phyloP scores from a whole-genome alignment of 768 basidiomycete species.

The Serendipita indica region DNA sequence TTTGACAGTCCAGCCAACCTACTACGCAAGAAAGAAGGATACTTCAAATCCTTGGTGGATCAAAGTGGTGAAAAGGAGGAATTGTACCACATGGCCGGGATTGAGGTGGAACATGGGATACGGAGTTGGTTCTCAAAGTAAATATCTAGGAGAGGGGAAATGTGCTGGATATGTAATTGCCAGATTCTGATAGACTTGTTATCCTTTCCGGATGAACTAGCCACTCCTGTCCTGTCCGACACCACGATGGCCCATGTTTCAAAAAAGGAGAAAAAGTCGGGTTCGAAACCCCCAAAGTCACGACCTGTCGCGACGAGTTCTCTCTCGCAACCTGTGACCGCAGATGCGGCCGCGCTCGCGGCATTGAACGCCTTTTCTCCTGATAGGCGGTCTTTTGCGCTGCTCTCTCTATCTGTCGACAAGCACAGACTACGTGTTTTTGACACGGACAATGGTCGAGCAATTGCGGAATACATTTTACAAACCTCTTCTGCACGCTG shows the following conservation, averaged over 20 bases:
- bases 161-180: neutral
- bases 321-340: slow-evolving; percentile 32
- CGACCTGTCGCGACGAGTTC: slow-evolving; percentile 5
- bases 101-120: neutral
- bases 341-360: slow-evolving; percentile 30
- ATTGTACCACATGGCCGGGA: slow-evolving; percentile 30
- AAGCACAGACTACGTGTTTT: slow-evolving; percentile 57
- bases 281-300: neutral
- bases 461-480: slow-evolving; percentile 42
- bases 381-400: slow-evolving; percentile 39
- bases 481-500: slow-evolving; percentile 41
- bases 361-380: slow-evolving; percentile 46
- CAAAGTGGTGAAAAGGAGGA: slow-evolving; percentile 38
- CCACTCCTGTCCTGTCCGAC: neutral
- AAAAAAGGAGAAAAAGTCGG: slow-evolving; percentile 9
- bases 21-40: slow-evolving; percentile 36
- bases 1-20: slow-evolving; percentile 39
- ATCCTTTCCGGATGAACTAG: neutral
- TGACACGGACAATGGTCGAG: slow-evolving; percentile 38
- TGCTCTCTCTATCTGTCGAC: slow-evolving; percentile 51
- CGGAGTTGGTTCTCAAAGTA: slow-evolving; percentile 1
- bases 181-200: neutral
- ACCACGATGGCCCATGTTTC: slow-evolving; percentile 1
- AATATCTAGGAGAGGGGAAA: neutral
- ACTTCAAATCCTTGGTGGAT: slow-evolving; percentile 40